Base-by-base conservation (phyloP, 2,329 filamentous ascomycete genomes). In the Trichoderma atrobrunneum region DNA sequence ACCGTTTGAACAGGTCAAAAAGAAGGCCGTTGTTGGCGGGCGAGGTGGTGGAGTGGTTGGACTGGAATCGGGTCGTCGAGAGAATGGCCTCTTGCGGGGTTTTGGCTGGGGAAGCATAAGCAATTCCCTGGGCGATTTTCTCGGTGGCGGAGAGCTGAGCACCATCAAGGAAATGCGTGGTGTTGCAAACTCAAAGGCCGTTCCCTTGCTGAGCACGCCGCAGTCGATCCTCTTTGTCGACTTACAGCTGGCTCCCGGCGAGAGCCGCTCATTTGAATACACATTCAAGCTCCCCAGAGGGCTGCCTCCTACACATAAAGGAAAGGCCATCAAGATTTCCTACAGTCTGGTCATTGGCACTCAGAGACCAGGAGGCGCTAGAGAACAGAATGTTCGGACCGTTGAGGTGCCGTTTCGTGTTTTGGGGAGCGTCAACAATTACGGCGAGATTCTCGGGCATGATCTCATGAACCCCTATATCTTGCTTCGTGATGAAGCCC, bases 171-270 rank as follows among this genome's bases (percentile, higher is more conserved):
- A 98, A 79, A 98, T 98, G 93, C 92, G 95, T 75, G 93, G 93
- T 4, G 91, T 92, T 65, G 92, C 92, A 30, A 96, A 92, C 79
- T 92, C 94, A 36, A 95, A 94, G 79, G 92, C 93, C 3, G 91
- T 99, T 57, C 96, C 96, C 0, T 85, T 99, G 61, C 86, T 99
- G n/a, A 96, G 93, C 18, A 98, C 95, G 6, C 95, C 95, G 1
- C 96, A 98, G 82, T 97, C 94, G 2, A 93, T 99, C 73, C 84
- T 99, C 14, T 99, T 99, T 80, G 96, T 99, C 68, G 95, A 99
- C 80, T 85, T 99, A 71, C 90, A 92, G 76, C 87, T 99, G 26
- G 91, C 88, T 7, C 95, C 96, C 0, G 96, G 95, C 1, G 94
- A 99, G 82, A 97, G 94, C 80, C 91, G 89, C 76, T 92, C 91